Percentiles rank a stretch among this genome's conserved stretches.
These are phyloP conservation scores for Setomelanomma holmii DNA, from an alignment of 2,329 filamentous ascomycete genomes.

Conservation along the genomic window DNA sequence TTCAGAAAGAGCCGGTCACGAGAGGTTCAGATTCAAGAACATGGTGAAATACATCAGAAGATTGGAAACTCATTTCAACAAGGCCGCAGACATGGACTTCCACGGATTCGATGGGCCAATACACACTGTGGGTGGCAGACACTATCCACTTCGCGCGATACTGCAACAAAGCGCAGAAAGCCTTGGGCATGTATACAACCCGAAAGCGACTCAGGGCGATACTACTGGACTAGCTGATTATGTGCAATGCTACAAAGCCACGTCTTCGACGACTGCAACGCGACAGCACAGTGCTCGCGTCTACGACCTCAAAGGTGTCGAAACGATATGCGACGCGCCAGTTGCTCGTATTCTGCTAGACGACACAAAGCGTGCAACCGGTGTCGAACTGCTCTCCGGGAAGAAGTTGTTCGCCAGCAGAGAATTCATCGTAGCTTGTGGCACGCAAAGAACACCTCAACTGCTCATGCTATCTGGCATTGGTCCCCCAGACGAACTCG, in stretches of 20 bases:
- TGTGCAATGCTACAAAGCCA: conserved; percentile 19
- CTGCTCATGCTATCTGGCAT: conserved; percentile 48
- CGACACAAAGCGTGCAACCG: conserved; percentile 19
- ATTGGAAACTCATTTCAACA: conserved; percentile 20
- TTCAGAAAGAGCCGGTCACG: conserved; percentile 18
- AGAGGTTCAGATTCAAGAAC: conserved; percentile 19
- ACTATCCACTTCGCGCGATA: conserved; percentile 20
- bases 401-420: conserved; percentile 28
- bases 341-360: conserved; percentile 24
- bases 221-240: conserved; percentile 17
- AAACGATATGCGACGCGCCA: conserved; percentile 12
- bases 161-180: conserved; percentile 13
- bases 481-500: conserved; percentile 29
- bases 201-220: conserved; percentile 18
- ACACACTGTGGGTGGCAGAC: conserved; percentile 17
- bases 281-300: conserved; percentile 26
- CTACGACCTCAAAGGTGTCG: conserved; percentile 22
- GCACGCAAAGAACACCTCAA: conserved; percentile 50
- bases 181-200: conserved; percentile 19
- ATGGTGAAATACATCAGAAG: conserved; percentile 21
- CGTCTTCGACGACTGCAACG: conserved; percentile 12
- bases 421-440: conserved; percentile 53
- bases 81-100: conserved; percentile 7
- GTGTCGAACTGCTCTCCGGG: conserved; percentile 41
- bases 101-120: conserved; percentile 28